Evolutionary conservation across 1,284 basidiomycete genomes (phyloP), one percentile per base, ranked within the genome.

Genomic region (Trichosporon ovoides): DNA sequence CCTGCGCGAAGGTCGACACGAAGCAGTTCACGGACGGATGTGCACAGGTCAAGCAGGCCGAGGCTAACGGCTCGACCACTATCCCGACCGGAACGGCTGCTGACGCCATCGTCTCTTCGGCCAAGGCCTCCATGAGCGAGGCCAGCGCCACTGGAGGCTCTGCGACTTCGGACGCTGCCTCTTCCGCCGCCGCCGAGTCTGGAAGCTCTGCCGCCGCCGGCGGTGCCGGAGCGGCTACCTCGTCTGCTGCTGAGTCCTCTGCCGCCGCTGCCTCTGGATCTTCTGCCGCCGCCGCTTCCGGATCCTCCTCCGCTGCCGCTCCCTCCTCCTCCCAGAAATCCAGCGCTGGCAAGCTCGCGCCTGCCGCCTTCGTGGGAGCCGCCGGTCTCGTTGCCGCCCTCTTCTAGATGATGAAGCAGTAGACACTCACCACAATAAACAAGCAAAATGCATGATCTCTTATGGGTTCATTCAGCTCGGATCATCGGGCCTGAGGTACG

Each of bases 291-390:
- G n/a, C n/a, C n/a, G n/a, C n/a, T n/a, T 31, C 28, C 9, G 28
- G 28, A 4, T 31, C 28, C 28, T 31, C 40, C 40, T 12, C 38
- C 20, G 5, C 40, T 22, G 40, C 43, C 40, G 7, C 40, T 20
- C 16, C 20, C 13, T 13, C 40, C 7, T 20, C 40, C 16, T 18
- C 22, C n/a, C n/a, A n/a, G n/a, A n/a, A n/a, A n/a, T n/a, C n/a
- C 16, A 11, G 18, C 43, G 43, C 43, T 31, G 43, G 24, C 24
- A 48, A 48, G 43, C 43, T 48, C 43, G 43, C 43, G 22, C 43
- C 43, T 14, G 43, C 43, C 7, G 43, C 1, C 67, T 40, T 54
- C 20, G 43, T 54, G 14, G 53, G 53, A n/a, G 53, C 53, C 33
- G 53, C 53, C 11, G 40, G 53, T 19, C 40, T 54, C 19, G 40